These are phyloP conservation scores for Diophrys appendiculata DNA, from an alignment of 73 alveolate genomes.

Conservation along the genomic window DNA sequence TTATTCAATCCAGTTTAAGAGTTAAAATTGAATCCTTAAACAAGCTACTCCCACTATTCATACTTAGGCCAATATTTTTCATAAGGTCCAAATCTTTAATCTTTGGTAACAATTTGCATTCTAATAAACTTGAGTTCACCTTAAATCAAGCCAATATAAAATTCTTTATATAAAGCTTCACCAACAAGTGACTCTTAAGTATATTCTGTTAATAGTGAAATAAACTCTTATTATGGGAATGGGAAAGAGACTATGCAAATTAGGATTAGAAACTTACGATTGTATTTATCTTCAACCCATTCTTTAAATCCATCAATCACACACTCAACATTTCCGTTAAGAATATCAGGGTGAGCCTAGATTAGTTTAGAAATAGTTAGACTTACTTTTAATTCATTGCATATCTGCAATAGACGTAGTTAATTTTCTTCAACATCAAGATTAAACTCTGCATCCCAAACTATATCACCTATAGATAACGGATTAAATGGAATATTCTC, in stretches of 20 bases:
- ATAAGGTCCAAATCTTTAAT: not conserved
- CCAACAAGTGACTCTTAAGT: not conserved
- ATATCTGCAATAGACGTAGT: not conserved
- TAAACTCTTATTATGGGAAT: not conserved
- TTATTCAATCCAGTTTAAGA: not conserved
- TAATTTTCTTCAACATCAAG: not conserved
- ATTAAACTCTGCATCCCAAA: conserved; percentile 1
- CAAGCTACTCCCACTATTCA: not conserved
- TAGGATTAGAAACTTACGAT: not conserved
- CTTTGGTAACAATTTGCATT: not conserved
- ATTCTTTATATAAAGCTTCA: not conserved
- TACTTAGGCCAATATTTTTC: not conserved
- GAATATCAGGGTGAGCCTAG: not conserved
- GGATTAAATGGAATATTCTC: conserved; percentile 1
- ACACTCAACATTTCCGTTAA: conserved; percentile 2
- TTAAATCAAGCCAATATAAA: not conserved
- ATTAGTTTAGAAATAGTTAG: not conserved
- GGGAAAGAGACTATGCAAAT: not conserved
- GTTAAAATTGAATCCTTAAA: not conserved
- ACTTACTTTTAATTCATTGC: not conserved
- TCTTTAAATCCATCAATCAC: not conserved
- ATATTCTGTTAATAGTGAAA: not conserved
- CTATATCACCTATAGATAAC: not conserved
- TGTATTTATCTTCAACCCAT: not conserved
- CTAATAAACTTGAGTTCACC: not conserved